Evolutionary conservation across 169 alveolate species (phyloP).

Genomic region (Plasmodium falciparum): DNA sequence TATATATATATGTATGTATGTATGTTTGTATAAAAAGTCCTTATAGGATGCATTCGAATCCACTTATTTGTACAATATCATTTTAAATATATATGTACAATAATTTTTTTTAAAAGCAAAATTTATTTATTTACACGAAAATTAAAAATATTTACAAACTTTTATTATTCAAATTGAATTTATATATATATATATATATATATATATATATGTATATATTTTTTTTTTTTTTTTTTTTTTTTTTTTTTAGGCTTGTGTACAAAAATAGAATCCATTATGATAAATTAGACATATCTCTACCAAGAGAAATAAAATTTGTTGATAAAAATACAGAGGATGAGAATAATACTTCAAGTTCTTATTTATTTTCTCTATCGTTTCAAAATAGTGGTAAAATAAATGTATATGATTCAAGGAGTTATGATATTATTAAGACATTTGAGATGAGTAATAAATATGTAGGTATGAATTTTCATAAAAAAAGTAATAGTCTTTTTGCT

Average conservation of each 20-base stretch:
- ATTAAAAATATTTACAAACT: too few species aligned
- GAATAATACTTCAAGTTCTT: neutral
- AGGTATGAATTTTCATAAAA: slow-evolving; percentile 73
- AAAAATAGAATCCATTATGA: slow-evolving; percentile 51
- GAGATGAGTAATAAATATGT: slow-evolving; percentile 42
- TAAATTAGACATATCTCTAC: neutral
- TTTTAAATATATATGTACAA: too few species aligned
- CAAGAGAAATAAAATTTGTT: slow-evolving; percentile 63
- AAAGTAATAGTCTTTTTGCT: slow-evolving; percentile 51
- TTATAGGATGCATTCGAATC: too few species aligned
- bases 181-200: neutral
- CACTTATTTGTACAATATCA: too few species aligned
- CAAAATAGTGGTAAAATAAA: slow-evolving; percentile 38
- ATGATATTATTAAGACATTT: slow-evolving; percentile 41
- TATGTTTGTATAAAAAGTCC: neutral
- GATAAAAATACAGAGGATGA: neutral
- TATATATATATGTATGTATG: neutral
- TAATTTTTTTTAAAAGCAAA: too few species aligned
- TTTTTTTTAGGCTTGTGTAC: slow-evolving; percentile 35
- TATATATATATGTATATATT: neutral
- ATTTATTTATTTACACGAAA: too few species aligned
- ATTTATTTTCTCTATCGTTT: slow-evolving; percentile 45
- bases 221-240: neutral
- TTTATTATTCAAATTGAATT: neutral
- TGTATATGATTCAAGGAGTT: slow-evolving; percentile 50